Evolutionary conservation across 129 eudicot species (phyloP), one percentile per base, ranked within the genome.

Genomic region (Gnaphalium uliginosum): DNA sequence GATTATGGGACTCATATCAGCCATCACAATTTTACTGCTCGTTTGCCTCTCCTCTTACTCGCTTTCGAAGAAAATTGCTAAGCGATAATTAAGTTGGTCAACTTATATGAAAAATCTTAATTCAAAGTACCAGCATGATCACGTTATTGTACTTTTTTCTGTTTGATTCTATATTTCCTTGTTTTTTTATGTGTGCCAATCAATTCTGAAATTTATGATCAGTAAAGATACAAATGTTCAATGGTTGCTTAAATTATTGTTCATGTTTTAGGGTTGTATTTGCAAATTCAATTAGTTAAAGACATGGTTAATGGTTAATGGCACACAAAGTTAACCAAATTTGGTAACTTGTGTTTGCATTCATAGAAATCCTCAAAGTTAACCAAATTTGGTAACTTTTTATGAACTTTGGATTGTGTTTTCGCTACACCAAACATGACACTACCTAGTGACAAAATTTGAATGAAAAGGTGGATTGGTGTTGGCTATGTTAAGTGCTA

Each of bases 21-120:
- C 90, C 33, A 51, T 83, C 48, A 72, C 86, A 26, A 93, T 92
- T 23, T 71, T 83, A 2, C 48, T 86, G 69, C 93, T 92, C 1
- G 68, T 89, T 76, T 67, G 86, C 69, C 81, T 85, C 77, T 81
- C 87, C 23, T 71, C 83, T 66, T 54, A 70, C 74, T 35, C 81
- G 21, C 86, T 89, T 61, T 82, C 81, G 56, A 83, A 80, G 83
- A 90, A 60, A 39, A 83, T 76, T 30, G 19, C 53, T 18, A 71
- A 41, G 50, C 14, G 11, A 70, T 78, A 70, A 37, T 14, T 78
- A 60, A 35, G 13, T 22, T 21, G 8, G 37, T 50, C 51, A 6
- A 32, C 8, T 19, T 21, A 43, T n/a, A 24, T 4, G 25, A 68
- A 22, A 58, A 58, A 0, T 3, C 6, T 59, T 59, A 59, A 13